Conservation (phyloP, 257 asterid species). For the Striga asiatica region DNA sequence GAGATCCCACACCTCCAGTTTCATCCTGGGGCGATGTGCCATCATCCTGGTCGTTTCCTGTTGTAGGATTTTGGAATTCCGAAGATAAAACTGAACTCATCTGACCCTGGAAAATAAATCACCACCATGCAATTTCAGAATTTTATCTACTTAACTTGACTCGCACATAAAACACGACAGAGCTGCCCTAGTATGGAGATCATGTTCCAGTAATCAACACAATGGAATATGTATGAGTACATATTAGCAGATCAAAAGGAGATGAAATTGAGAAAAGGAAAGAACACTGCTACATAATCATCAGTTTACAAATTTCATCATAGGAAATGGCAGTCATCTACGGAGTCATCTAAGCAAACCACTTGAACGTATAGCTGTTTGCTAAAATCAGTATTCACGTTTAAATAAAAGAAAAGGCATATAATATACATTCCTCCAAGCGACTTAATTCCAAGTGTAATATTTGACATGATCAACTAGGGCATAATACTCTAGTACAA, state of each 20-base stretch:
- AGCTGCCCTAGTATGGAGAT: neutral
- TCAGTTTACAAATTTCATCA: neutral
- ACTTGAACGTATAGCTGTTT: no score
- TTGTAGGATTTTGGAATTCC: constrained; percentile 50
- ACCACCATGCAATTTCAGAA: constrained; percentile 15
- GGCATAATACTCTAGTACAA: neutral
- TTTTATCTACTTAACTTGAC: neutral
- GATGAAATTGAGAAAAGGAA: neutral
- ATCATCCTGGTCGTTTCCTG: constrained; percentile 44
- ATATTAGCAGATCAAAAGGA: constrained; percentile 1
- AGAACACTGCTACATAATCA: neutral
- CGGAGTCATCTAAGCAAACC: no score
- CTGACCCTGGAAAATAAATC: constrained; percentile 54
- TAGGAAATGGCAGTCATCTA: neutral
- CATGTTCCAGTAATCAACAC: no score
- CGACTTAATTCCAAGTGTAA: neutral
- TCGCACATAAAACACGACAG: constrained; percentile 3
- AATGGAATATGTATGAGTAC: neutral
- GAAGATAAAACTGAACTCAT: constrained; percentile 64
- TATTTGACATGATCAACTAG: neutral
- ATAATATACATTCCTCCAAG: neutral
- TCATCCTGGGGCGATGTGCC: constrained; percentile 45
- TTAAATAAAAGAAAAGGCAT: constrained; percentile 1
- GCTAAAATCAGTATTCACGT: neutral
- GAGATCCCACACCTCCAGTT: constrained; percentile 39